Evolutionary conservation across 2,329 filamentous ascomycete genomes (phyloP), one percentile per base, ranked within the genome.

Genomic region (Fusarium marasasianum): DNA sequence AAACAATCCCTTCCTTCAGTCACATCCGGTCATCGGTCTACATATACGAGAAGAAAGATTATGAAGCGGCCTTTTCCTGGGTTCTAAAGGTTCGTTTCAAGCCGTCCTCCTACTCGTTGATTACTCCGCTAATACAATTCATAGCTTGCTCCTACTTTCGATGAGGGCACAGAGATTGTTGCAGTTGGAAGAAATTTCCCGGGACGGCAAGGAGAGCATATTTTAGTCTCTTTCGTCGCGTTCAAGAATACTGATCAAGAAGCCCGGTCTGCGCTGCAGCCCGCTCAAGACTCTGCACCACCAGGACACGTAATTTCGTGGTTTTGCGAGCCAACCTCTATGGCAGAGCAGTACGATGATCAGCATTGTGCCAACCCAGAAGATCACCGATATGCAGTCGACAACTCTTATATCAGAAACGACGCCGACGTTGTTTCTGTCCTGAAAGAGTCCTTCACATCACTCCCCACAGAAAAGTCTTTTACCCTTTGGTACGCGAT

Each of bases 41-140:
- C 11, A 31, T 50, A n/a, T 51, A 59, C 5, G 33, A 59, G 8
- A 59, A 59, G 15, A 24, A 50, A 6, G 18, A 50, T 12, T 59
- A 59, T 22, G 33, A 59, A 24, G 24, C 9, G 3, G 43, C 33
- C 3, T 59, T 59, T 12, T n/a, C 43, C 18, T 59, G 56, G 56
- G 56, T 59, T 2, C 1, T 38, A 0, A 24, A 59, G 20, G 56
- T 50, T 7, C 3, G 20, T 3, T 20, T 9, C 26, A 4, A 48
- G 6, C 4, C 3, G 17, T 1, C 6, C 9, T 38, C 15, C 8
- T 3, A 9, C 4, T 2, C 2, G 12, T 0, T 13, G 0, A 40
- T 15, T 4, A 9, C 0, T 12, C 20, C 3, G 3, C 43, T 59
- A 26, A 59, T 1, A 5, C 2, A 15, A 24, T 10, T 3, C 5